Evolutionary conservation across 2,329 filamentous ascomycete genomes (phyloP), one percentile per base, ranked within the genome.

Genomic region (Diplocarpon mali): DNA sequence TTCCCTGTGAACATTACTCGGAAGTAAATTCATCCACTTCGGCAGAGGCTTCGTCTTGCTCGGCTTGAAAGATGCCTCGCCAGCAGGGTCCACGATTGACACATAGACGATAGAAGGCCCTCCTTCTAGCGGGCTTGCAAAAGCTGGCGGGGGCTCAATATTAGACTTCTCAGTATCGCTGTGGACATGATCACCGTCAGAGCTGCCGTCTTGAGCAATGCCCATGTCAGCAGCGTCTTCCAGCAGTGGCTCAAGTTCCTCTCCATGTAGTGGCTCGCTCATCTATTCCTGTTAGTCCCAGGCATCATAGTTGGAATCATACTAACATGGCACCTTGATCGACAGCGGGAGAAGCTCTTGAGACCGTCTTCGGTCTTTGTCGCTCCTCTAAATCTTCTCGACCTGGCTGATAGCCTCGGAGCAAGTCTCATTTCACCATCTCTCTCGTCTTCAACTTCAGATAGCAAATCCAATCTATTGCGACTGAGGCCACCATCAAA

Each of bases 1-100:
- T 29, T 48, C 45, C 40, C 42, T 48, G 20, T 51, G 35, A 9
- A 55, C 42, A 35, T 59, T 57, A 28, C 38, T 59, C 2, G 59
- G 57, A 35, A 61, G 53, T 13, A 57, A 36, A 4, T 51, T 39
- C 59, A 61, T 62, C 60, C 59, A 61, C 30, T 53, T 53, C 13
- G 73, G 73, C 10, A 76, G 65, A 1, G 72, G 70, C 48, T 76
- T 78, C 10, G 70, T 64, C 3, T 63, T 66, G 42, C 65, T 67
- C 1, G 71, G 69, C 48, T 62, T 64, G 53, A 76, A 76, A 2
- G 68, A 62, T 3, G 63, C 60, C 9, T 65, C 59, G 12, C 68
- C 65, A 10, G 75, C 48, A 0, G 74, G 73, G 48, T 77, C 67
- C 24, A 61, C 60, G 4, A 73, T 65, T 29, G 70, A 68, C 6